Evolutionary conservation across 31 red algal genomes (phyloP).

Genomic region (Bonnemaisonia californica): DNA sequence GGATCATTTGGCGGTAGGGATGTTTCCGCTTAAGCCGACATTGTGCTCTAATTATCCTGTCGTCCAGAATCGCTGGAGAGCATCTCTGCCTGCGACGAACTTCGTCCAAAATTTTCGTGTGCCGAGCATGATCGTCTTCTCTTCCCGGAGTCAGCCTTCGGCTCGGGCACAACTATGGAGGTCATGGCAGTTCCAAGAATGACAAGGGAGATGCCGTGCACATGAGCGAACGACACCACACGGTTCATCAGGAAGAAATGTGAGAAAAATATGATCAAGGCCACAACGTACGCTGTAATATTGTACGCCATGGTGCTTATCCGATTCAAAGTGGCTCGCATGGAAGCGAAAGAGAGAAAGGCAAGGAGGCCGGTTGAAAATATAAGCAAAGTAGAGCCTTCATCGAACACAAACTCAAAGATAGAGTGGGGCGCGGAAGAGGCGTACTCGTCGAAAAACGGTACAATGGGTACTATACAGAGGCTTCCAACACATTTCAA

Average conservation of each 20-base stretch:
- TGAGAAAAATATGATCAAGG: not conserved
- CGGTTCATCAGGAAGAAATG: not conserved
- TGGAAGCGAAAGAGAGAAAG: not conserved
- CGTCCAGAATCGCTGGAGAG: no score
- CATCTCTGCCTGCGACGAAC: no score
- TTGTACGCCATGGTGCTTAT: not conserved
- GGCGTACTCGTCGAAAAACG: not conserved
- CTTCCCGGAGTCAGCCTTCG: no score
- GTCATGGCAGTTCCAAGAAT: no score
- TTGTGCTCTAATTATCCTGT: no score
- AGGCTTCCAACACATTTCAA: not conserved
- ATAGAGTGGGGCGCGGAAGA: not conserved
- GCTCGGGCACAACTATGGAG: no score
- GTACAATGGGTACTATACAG: not conserved
- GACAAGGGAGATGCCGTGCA: not conserved
- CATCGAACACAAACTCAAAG: not conserved
- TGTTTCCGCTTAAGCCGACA: no score
- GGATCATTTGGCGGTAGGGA: no score
- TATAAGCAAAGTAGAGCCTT: not conserved
- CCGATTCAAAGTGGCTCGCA: not conserved
- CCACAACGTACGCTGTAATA: not conserved
- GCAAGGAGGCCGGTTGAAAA: constrained; percentile 11
- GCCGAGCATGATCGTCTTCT: no score
- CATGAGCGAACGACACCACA: not conserved
- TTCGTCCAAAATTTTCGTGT: no score